Percentiles rank a stretch among this genome's conserved stretches.
These are phyloP conservation scores for Penicillium bovifimosum DNA, from an alignment of 495 filamentous ascomycete species.

Conservation along the genomic window DNA sequence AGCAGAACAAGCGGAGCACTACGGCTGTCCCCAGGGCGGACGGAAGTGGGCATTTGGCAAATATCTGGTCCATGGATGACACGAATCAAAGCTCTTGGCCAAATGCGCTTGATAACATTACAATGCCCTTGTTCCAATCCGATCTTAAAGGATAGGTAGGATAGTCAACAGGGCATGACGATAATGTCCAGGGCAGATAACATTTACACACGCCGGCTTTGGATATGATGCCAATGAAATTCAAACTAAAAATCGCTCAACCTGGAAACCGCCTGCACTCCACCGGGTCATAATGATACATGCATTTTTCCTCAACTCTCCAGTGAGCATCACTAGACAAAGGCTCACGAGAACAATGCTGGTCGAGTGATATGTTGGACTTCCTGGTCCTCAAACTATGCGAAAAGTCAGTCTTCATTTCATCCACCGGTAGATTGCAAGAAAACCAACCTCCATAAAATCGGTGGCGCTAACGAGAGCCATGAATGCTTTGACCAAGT, in stretches of 20 bases:
- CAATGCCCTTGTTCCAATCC: too few species aligned
- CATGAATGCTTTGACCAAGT: constrained; percentile 57
- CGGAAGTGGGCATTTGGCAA: too few species aligned
- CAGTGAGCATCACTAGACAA: not conserved
- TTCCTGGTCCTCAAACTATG: constrained; percentile 40
- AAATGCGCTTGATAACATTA: too few species aligned
- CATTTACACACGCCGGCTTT: not conserved
- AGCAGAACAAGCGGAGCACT: not conserved
- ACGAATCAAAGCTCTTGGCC: too few species aligned
- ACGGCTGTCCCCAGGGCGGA: too few species aligned
- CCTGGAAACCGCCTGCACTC: constrained; percentile 13
- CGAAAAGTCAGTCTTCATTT: constrained; percentile 7
- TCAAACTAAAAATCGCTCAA: constrained; percentile 15
- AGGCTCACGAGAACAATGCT: constrained; percentile 36
- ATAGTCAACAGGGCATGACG: too few species aligned
- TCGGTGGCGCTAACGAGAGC: constrained; percentile 53
- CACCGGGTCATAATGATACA: constrained; percentile 17
- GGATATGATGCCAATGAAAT: constrained; percentile 1
- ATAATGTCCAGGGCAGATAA: not conserved
- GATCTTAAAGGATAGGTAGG: too few species aligned
- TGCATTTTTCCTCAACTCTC: constrained; percentile 2
- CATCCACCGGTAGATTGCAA: not conserved
- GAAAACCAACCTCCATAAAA: constrained; percentile 53
- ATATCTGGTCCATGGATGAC: too few species aligned
- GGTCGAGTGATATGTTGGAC: constrained; percentile 27